phyloP scores from a whole-genome alignment of 805 yeast species.

The Barnettozyma populi region DNA sequence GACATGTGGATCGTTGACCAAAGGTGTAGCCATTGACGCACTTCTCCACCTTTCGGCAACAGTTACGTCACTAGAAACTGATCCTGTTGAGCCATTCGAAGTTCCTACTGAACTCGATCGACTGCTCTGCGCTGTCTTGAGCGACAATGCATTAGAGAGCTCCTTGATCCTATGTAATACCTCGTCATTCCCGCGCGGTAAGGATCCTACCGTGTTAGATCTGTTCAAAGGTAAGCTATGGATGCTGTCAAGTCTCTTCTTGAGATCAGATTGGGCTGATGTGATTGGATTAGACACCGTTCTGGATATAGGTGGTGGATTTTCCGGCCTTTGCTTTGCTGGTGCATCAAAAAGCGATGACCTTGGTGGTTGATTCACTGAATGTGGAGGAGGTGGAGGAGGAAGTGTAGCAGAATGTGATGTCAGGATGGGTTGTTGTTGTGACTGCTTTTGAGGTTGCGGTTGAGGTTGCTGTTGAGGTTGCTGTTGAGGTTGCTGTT shows the following conservation, averaged over 20 bases:
- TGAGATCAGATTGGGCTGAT: slow-evolving; percentile 13
- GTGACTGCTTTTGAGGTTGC: not conserved
- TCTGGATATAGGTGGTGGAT: not conserved
- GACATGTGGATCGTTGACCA: not conserved
- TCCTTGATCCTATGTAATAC: slow-evolving; percentile 13
- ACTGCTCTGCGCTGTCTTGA: not conserved
- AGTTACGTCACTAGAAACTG: not conserved
- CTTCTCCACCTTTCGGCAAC: not conserved
- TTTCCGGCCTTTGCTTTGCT: not conserved
- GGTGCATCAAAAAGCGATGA: slow-evolving; percentile 6
- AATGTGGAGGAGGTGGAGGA: slow-evolving; percentile 15
- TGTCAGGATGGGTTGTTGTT: not conserved
- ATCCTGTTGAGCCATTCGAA: not conserved
- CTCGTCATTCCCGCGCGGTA: slow-evolving; percentile 7
- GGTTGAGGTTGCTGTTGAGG: not conserved
- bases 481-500: too few species aligned
- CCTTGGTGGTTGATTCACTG: slow-evolving; percentile 9
- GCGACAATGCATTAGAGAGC: slow-evolving; percentile 4
- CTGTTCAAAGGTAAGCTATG: slow-evolving; percentile 4
- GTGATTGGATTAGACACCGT: slow-evolving; percentile 11
- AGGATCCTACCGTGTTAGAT: slow-evolving; percentile 8
- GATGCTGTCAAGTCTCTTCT: slow-evolving; percentile 6
- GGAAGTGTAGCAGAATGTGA: not conserved
- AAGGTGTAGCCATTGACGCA: not conserved
- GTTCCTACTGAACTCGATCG: not conserved